These are phyloP conservation scores for Metarhizium guizhouense DNA, from an alignment of 2,329 filamentous ascomycete genomes.

Conservation along the genomic window DNA sequence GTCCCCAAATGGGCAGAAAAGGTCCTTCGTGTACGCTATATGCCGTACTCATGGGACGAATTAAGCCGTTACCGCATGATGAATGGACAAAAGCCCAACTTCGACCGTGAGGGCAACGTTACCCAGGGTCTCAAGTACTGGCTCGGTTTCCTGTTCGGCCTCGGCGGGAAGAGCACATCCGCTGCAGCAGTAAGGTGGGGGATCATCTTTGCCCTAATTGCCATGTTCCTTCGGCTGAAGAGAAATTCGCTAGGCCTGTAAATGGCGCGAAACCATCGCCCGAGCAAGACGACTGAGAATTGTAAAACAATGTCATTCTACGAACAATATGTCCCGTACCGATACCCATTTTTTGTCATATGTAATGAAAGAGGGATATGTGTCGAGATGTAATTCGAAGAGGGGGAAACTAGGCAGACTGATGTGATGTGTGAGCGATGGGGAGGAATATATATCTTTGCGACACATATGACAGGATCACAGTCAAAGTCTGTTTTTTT, in stretches of 20 bases:
- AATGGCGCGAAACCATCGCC: slow-evolving; percentile 9
- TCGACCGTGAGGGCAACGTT: slow-evolving; percentile 50
- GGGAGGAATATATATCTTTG: not conserved
- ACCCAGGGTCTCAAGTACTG: slow-evolving; percentile 46
- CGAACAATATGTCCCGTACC: not conserved
- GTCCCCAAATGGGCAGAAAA: slow-evolving; percentile 29
- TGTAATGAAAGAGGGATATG: not conserved
- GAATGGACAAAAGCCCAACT: slow-evolving; percentile 42
- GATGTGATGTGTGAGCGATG: not conserved
- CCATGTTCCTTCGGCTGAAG: slow-evolving; percentile 23
- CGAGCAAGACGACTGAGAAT: not conserved
- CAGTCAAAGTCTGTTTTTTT: not conserved
- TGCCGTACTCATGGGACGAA: slow-evolving; percentile 45
- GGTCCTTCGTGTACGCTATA: slow-evolving; percentile 58
- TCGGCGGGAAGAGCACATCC: slow-evolving; percentile 41
- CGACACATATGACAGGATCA: not conserved
- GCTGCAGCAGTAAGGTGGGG: slow-evolving; percentile 44
- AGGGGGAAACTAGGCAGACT: not conserved
- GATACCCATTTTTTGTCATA: not conserved
- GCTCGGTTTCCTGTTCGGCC: slow-evolving; percentile 37
- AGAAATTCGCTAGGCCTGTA: slow-evolving; percentile 23
- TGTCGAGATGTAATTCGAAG: not conserved
- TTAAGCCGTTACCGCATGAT: slow-evolving; percentile 36
- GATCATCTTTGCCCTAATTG: slow-evolving; percentile 29
- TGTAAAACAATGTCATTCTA: not conserved